Evolutionary conservation across 495 filamentous ascomycete genomes (phyloP).

Genomic region (Neurospora sublineolata): DNA sequence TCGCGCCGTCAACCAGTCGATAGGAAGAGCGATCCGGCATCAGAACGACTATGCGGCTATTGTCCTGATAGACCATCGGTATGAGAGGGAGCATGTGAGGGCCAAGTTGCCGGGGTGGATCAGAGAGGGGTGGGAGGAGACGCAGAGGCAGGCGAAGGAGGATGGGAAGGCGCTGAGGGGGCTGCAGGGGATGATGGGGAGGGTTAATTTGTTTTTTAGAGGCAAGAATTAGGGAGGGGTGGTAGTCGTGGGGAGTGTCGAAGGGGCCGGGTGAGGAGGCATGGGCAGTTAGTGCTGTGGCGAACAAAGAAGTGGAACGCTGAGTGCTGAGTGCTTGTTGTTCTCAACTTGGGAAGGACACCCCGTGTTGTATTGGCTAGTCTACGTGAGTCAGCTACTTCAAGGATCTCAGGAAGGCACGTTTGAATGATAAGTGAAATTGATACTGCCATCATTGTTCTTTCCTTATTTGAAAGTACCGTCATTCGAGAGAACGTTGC

Average conservation of each 20-base stretch:
- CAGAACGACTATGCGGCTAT: slow-evolving; percentile 82
- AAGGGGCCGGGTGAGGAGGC: background rate
- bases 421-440: background rate
- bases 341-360: background rate
- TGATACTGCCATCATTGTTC: background rate
- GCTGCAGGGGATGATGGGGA: slow-evolving; percentile 42
- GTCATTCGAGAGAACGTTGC: background rate
- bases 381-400: background rate
- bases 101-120: slow-evolving; percentile 88
- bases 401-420: background rate
- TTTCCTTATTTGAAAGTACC: background rate
- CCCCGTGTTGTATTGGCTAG: background rate
- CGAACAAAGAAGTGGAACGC: background rate
- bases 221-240: slow-evolving; percentile 20
- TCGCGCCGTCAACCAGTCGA: slow-evolving; percentile 92
- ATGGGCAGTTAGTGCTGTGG: background rate
- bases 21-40: slow-evolving; percentile 87
- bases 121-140: slow-evolving; percentile 31
- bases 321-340: background rate
- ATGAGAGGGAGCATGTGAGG: slow-evolving; percentile 53
- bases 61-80: slow-evolving; percentile 71
- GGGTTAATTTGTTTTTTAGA: slow-evolving; percentile 45
- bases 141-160: slow-evolving; percentile 16
- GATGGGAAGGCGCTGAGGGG: slow-evolving; percentile 34
- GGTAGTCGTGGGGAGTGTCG: background rate